Evolutionary conservation across 2,329 filamentous ascomycete species (phyloP).

Genomic region (Colletotrichum brevisporum): DNA sequence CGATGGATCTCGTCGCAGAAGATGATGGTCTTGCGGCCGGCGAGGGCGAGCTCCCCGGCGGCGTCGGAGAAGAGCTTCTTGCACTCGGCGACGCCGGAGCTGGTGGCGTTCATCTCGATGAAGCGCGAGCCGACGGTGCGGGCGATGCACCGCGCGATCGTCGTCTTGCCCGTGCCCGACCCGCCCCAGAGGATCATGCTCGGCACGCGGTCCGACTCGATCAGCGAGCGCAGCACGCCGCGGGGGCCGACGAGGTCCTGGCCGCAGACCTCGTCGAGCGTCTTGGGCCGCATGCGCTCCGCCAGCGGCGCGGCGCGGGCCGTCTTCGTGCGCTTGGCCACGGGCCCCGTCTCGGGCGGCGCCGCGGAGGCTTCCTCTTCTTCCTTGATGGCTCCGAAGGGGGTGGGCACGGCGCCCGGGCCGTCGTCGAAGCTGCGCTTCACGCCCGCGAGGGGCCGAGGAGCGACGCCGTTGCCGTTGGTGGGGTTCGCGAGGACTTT

Average conservation of each 20-base stretch:
- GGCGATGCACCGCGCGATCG: constrained; percentile 92
- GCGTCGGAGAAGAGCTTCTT: constrained; percentile 94
- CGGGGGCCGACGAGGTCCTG: constrained; percentile 90
- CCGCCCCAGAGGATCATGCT: constrained; percentile 96
- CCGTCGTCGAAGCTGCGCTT: constrained; percentile 71
- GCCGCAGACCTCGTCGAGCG: constrained; percentile 87
- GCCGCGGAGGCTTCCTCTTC: neutral
- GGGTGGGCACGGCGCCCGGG: constrained; percentile 52
- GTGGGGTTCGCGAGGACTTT: constrained; percentile 51
- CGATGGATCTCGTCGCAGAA: constrained; percentile 98
- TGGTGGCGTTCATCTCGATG: constrained; percentile 96
- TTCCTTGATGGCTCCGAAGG: constrained; percentile 19
- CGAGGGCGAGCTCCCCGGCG: constrained; percentile 82
- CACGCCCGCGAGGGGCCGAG: constrained; percentile 52
- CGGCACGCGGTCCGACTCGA: constrained; percentile 87
- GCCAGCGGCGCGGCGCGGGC: constrained; percentile 86
- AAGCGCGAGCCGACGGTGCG: constrained; percentile 86
- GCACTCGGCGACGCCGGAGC: constrained; percentile 87
- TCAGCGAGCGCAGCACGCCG: constrained; percentile 88
- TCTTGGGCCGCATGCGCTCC: constrained; percentile 91
- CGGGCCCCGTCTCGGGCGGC: constrained; percentile 49
- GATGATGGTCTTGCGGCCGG: constrained; percentile 92
- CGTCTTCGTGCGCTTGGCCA: constrained; percentile 76
- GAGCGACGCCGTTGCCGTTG: constrained; percentile 47
- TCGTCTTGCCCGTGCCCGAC: constrained; percentile 87